Conservation (phyloP, 352 stramenopile genomes). For the Pythium angustatum region DNA sequence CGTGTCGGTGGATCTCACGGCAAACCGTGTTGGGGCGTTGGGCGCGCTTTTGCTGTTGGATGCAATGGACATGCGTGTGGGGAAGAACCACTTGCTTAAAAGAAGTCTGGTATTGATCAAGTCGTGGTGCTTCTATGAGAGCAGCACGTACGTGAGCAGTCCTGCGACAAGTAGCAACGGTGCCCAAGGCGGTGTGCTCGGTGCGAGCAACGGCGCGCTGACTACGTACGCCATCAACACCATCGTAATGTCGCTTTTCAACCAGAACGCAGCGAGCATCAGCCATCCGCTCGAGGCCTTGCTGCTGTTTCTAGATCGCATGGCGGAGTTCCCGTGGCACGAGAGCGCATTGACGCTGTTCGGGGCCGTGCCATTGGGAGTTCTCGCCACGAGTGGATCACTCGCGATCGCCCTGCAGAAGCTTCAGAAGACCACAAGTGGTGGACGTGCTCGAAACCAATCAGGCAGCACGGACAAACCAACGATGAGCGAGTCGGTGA, state of each 20-base stretch:
- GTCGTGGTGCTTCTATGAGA: conserved; percentile 90
- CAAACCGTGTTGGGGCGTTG: conserved; percentile 81
- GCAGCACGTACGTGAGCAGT: conserved; percentile 48
- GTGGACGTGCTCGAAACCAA: background rate
- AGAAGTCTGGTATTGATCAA: conserved; percentile 89
- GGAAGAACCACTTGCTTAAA: conserved; percentile 85
- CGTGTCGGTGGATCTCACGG: conserved; percentile 86
- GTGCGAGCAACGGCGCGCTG: conserved; percentile 72
- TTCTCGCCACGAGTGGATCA: conserved; percentile 42
- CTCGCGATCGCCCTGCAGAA: conserved; percentile 37
- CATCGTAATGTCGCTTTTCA: conserved; percentile 89
- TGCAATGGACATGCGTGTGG: conserved; percentile 76
- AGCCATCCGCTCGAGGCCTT: conserved; percentile 82
- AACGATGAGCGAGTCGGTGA: background rate
- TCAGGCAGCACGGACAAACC: background rate
- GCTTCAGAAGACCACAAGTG: conserved; percentile 16
- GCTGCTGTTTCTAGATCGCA: conserved; percentile 82
- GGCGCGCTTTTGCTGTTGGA: conserved; percentile 84
- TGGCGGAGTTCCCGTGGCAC: conserved; percentile 87
- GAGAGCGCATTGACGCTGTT: conserved; percentile 79
- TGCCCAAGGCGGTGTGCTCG: conserved; percentile 59
- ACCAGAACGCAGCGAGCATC: conserved; percentile 70
- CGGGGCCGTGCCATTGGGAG: conserved; percentile 59
- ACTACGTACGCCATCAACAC: conserved; percentile 89
- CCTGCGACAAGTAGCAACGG: conserved; percentile 6